Conservation (phyloP, 371 early-diverging fungal species). For the Lichtheimia hyalospora region DNA sequence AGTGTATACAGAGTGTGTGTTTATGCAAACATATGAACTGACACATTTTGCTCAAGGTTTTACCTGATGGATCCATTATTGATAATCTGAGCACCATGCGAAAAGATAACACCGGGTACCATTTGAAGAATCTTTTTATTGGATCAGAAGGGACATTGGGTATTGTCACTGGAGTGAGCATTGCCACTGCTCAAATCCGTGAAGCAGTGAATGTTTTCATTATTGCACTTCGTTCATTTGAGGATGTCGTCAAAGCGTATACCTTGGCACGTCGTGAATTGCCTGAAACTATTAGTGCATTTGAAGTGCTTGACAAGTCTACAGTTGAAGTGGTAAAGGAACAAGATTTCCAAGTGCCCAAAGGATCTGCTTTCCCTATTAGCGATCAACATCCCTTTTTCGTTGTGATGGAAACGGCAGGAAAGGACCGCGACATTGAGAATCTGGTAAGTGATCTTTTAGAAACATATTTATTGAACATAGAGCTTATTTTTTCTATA, state of each 20-base stretch:
- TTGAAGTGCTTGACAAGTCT: slow-evolving; percentile 88
- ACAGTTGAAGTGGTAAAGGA: slow-evolving; percentile 60
- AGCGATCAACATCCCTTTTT: slow-evolving; percentile 67
- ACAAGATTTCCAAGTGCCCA: slow-evolving; percentile 49
- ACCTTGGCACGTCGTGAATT: slow-evolving; percentile 65
- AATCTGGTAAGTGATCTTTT: slow-evolving; percentile 38
- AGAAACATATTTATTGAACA: neutral
- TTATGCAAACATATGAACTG: neutral
- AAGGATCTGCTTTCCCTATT: slow-evolving; percentile 54
- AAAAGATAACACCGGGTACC: slow-evolving; percentile 92
- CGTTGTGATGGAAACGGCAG: slow-evolving; percentile 88
- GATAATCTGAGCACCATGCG: slow-evolving; percentile 77
- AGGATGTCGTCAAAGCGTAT: slow-evolving; percentile 70
- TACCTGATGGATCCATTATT: slow-evolving; percentile 88
- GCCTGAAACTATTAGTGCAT: slow-evolving; percentile 88
- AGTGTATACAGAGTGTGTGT: neutral
- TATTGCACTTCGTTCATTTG: slow-evolving; percentile 65
- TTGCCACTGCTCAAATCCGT: slow-evolving; percentile 57
- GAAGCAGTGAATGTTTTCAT: slow-evolving; percentile 66
- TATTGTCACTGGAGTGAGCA: slow-evolving; percentile 85
- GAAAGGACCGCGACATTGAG: slow-evolving; percentile 83
- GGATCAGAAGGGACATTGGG: slow-evolving; percentile 97
- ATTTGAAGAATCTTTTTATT: slow-evolving; percentile 94
- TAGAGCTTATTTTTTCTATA: slow-evolving; percentile 8
- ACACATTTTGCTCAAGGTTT: slow-evolving; percentile 43